Base-by-base conservation (phyloP, 805 yeast genomes). In the Yarrowia deformans region DNA sequence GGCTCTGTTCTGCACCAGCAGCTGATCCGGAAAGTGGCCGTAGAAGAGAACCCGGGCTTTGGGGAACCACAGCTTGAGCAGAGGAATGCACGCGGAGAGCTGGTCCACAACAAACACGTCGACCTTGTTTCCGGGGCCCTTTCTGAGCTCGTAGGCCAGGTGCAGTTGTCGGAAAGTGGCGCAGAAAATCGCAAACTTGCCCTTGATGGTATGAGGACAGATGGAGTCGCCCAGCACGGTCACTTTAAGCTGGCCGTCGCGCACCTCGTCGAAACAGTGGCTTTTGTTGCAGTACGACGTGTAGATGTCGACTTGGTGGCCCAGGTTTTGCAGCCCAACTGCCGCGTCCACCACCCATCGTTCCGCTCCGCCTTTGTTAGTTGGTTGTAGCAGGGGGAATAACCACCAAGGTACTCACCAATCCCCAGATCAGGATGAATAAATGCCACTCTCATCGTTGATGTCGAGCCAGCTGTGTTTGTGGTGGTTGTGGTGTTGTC, bases 281-380 rank as follows among this genome's bases (percentile, higher is more conserved):
- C 80, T 77, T 69, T 78, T 83, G 77, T 95, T 97, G 78, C 97
- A 93, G 76, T 95, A 97, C 0, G 97, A 93, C 0, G 99, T 94
- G 79, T 84, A 92, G 6, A 93, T 83, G 1, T 83, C 82, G 12
- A 95, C 87, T 0, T 81, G 82, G 75, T 90, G 88, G 7, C 88
- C 87, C 39, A 82, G 78, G 2, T 86, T 83, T 75, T 94, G 92
- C 35, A 95, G 80, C 0, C 97, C 97, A 3, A 92, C 81, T 0
- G 98, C 99, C 2, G 97, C 93, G 79, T 95, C 99, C 0, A 95
- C 97, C 1, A 95, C 93, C n/a, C 96, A 83, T 70, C 99, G 83
- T 77, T 95, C 99, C 0, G 99, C 99, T 4, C 99, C 99, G 6
- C 90, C 63, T 56, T 8, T 9, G 63, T 56, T 40, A 56, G 48